Evolutionary conservation across 1,139 yeast species (phyloP).

Genomic region (Trichomonascaceae sp.): DNA sequence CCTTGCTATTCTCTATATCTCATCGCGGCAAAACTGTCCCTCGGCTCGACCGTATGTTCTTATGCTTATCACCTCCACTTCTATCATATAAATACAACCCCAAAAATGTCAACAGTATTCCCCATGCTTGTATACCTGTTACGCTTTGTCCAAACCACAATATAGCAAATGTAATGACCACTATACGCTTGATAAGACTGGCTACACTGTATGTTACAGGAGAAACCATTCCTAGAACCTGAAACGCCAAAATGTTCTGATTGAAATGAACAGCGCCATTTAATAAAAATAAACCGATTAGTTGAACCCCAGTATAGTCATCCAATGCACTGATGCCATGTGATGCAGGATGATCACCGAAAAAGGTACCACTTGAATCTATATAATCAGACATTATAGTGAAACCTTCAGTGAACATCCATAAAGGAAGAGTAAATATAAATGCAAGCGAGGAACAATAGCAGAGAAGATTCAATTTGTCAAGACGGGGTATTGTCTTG

Average conservation of each 20-base stretch:
- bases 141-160: constrained; percentile 60
- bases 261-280: constrained; percentile 77
- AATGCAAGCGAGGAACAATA: constrained; percentile 85
- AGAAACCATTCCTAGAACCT: constrained; percentile 73
- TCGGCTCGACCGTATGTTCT: constrained; percentile 1
- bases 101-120: constrained; percentile 64
- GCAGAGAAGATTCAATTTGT: constrained; percentile 74
- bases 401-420: constrained; percentile 58
- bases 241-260: constrained; percentile 85
- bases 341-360: constrained; percentile 6
- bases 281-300: constrained; percentile 25
- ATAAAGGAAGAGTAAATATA: constrained; percentile 67
- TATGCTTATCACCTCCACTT: constrained; percentile 49
- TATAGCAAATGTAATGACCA: constrained; percentile 75
- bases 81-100: constrained; percentile 60
- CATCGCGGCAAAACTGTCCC: constrained; percentile 1
- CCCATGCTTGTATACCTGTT: constrained; percentile 54
- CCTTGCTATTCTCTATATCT: not conserved
- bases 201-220: constrained; percentile 93
- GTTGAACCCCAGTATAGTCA: constrained; percentile 11
- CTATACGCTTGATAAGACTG: constrained; percentile 77
- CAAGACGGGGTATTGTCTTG: constrained; percentile 44
- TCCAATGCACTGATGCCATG: constrained; percentile 8
- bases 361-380: constrained; percentile 13
- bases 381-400: constrained; percentile 20